Conservation (phyloP, 164 flowering plant species). For the Aristolochia contorta region DNA sequence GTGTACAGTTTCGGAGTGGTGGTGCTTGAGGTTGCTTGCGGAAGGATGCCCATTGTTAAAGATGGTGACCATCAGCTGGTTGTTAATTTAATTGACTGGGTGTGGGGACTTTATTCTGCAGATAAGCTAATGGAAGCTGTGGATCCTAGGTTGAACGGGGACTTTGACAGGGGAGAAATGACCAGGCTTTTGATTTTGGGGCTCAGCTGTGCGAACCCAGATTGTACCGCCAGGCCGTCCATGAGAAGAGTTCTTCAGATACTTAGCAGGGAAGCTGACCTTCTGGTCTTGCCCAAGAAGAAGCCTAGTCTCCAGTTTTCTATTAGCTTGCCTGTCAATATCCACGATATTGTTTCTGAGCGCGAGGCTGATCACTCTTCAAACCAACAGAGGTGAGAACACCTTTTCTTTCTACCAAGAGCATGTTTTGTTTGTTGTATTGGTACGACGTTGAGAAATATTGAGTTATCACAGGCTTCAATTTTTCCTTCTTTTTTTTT, state of each 20-base stretch:
- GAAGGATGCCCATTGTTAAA: conserved; percentile 78
- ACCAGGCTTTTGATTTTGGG: conserved; percentile 70
- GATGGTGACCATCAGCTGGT: conserved; percentile 27
- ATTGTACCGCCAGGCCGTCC: conserved; percentile 53
- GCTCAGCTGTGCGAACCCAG: conserved; percentile 78
- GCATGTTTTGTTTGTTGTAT: no score
- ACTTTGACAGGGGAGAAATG: conserved; percentile 53
- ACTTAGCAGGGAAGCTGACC: conserved; percentile 55
- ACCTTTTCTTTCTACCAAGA: no score
- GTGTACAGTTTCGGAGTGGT: conserved; percentile 87
- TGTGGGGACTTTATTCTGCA: conserved; percentile 57
- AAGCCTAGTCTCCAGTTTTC: conserved; percentile 72
- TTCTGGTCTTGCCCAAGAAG: conserved; percentile 35
- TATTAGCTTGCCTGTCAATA: conserved; percentile 36
- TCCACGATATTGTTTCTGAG: conserved; percentile 66
- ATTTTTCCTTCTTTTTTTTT: no score
- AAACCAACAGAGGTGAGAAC: conserved; percentile 12
- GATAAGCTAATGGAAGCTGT: conserved; percentile 64
- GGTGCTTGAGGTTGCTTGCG: conserved; percentile 84
- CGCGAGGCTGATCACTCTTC: conserved; percentile 19
- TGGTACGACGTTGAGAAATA: no score
- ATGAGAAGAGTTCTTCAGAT: conserved; percentile 86
- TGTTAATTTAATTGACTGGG: conserved; percentile 89
- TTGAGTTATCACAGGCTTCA: no score
- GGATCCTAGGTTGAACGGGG: conserved; percentile 59